Evolutionary conservation across 257 asterid species (phyloP), one percentile per base, ranked within the genome.

Genomic region (Phtheirospermum japonicum): DNA sequence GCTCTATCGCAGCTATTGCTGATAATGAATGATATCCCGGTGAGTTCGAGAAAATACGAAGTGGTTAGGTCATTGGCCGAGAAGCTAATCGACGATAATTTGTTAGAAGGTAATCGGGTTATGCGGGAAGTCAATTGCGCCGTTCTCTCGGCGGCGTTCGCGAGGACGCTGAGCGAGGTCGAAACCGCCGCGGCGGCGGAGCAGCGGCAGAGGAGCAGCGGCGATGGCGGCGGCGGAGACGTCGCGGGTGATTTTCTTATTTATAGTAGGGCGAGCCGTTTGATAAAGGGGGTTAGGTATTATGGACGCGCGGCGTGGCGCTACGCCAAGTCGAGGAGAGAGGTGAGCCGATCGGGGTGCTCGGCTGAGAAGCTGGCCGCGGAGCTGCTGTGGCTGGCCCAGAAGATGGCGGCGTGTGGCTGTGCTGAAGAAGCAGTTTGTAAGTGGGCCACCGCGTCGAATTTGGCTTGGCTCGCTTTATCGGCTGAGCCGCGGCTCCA

Each of bases 351-450:
- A 36, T 52, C 75, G 2, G 84, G 77, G 18, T 59, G 75, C 55
- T 91, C 95, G 71, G 92, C 90, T 30, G 92, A 84, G 81, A 91
- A 88, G 76, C 77, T 82, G 74, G 96, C 92, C 3, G 96, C 98
- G 17, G 98, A 91, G 77, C 63, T 84, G 69, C 76, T 91, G 17
- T 91, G 98, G 98, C 52, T 91, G 80, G 88, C 78, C 30, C 75
- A 78, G 87, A 91, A 88, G 75, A 84, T 88, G 95, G 76, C 76
- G 50, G 81, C 80, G 19, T 91, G 87, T 49, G 95, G 95, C 26
- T 88, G 94, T 55, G 85, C 63, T 0, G 87, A 75, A 9, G 96
- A 86, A 65, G 95, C 95, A 34, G 82, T 88, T 57, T 65, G 69
- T 26, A 82, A 59, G 76, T 91, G 98, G 98, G 90, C 93, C 20